These are phyloP conservation scores for Blakeslea trispora DNA, from an alignment of 371 early-diverging fungal species.

Conservation along the genomic window DNA sequence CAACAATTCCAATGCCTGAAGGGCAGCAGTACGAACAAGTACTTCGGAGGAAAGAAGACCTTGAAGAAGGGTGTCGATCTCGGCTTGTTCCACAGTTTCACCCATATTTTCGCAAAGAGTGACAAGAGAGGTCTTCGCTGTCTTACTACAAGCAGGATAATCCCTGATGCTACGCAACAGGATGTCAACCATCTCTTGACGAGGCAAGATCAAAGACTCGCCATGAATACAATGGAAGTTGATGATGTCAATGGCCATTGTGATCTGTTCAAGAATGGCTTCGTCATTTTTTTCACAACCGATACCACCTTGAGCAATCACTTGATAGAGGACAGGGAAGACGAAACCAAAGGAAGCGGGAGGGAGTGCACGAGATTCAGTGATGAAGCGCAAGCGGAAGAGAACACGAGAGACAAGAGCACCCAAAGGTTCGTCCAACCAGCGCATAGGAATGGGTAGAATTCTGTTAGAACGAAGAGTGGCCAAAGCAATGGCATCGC, in stretches of 20 bases:
- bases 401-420: conserved; percentile 71
- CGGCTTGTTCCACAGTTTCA: conserved; percentile 49
- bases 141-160: conserved; percentile 66
- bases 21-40: conserved; percentile 78
- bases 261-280: conserved; percentile 72
- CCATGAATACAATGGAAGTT: conserved; percentile 65
- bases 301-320: conserved; percentile 72
- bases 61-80: conserved; percentile 67
- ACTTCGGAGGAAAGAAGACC: conserved; percentile 76
- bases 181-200: conserved; percentile 71
- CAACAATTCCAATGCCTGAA: conserved; percentile 70
- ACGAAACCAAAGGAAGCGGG: conserved; percentile 81
- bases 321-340: conserved; percentile 77
- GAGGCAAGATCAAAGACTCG: conserved; percentile 62
- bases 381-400: conserved; percentile 73
- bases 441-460: conserved; percentile 64
- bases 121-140: conserved; percentile 61
- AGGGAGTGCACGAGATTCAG: conserved; percentile 63
- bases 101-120: conserved; percentile 74
- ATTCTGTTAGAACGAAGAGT: conserved; percentile 72
- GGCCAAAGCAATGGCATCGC: conserved; percentile 62
- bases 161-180: conserved; percentile 71
- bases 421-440: conserved; percentile 68
- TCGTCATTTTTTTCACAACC: conserved; percentile 49
- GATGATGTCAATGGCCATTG: conserved; percentile 76